These are phyloP conservation scores for Globisporangium recalcitrans DNA, from an alignment of 352 stramenopile genomes.

Conservation along the genomic window DNA sequence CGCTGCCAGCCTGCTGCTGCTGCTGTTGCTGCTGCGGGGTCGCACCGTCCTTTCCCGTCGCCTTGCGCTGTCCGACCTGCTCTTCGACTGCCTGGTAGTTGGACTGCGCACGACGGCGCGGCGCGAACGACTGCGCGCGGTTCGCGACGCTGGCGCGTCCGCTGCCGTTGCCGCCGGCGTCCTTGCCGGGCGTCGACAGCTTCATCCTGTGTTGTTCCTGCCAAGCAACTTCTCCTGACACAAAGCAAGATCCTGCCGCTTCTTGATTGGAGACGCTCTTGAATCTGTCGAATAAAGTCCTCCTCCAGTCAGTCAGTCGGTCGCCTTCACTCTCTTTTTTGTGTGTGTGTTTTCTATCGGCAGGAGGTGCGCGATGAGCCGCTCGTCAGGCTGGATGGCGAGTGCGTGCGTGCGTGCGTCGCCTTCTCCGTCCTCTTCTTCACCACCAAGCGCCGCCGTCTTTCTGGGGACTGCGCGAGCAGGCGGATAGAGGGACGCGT, in stretches of 20 bases:
- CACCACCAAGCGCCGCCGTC: neutral
- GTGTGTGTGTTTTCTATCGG: neutral
- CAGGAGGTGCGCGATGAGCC: neutral
- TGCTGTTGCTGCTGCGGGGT: slow-evolving; percentile 20
- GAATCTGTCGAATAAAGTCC: neutral
- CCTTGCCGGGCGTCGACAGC: slow-evolving; percentile 12
- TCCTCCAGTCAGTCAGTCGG: neutral
- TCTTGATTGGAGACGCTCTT: neutral
- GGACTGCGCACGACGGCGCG: slow-evolving; percentile 51
- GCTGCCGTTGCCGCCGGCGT: neutral
- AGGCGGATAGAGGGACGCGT: neutral
- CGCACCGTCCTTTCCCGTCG: slow-evolving; percentile 29
- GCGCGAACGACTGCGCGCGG: slow-evolving; percentile 14
- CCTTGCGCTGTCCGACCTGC: slow-evolving; percentile 15
- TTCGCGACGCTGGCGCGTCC: slow-evolving; percentile 17
- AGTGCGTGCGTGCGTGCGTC: neutral
- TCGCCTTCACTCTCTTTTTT: neutral
- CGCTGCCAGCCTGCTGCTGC: slow-evolving; percentile 18
- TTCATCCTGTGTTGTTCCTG: slow-evolving; percentile 15
- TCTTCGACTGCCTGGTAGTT: slow-evolving; percentile 79
- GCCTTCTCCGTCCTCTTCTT: neutral
- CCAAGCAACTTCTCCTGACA: no score
- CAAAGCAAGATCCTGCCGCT: neutral
- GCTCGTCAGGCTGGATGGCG: neutral
- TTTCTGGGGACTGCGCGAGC: neutral